Conservation (phyloP, 768 basidiomycete genomes). For the Rhodosporidiobolus sp. region DNA sequence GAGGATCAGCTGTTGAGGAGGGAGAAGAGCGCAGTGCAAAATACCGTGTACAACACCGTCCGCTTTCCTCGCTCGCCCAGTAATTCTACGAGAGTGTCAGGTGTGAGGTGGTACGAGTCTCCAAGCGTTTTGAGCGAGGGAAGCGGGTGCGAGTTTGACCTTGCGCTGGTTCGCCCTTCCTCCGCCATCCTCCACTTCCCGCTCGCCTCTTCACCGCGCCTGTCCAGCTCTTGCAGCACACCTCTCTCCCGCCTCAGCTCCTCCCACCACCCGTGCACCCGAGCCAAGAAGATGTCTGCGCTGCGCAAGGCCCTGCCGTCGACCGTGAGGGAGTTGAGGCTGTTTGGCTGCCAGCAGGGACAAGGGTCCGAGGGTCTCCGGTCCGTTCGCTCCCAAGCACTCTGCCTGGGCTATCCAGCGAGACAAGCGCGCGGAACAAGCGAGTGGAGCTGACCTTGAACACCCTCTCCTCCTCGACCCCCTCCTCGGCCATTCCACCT, state of each 20-base stretch:
- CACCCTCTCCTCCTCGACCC: no score
- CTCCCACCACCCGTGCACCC: no score
- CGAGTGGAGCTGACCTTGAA: not conserved
- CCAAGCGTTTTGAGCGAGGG: not conserved
- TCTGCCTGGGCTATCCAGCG: no score
- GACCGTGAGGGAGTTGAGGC: conserved; percentile 41
- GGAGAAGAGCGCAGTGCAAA: not conserved
- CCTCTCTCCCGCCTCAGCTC: not conserved
- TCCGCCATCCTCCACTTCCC: not conserved
- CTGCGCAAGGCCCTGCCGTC: conserved; percentile 41
- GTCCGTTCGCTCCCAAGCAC: conserved; percentile 18
- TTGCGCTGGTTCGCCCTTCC: not conserved
- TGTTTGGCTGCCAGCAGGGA: conserved; percentile 43
- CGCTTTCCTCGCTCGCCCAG: no score
- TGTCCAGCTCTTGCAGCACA: no score
- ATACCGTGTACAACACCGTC: not conserved
- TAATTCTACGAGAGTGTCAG: no score
- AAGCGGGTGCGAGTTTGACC: not conserved
- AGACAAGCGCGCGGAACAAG: no score
- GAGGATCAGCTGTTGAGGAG: not conserved
- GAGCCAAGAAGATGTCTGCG: no score
- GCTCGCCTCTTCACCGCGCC: not conserved
- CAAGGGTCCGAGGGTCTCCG: conserved; percentile 40
- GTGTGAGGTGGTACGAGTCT: not conserved
- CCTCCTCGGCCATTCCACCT: no score